These are phyloP conservation scores for Annulohypoxylon stygium DNA, from an alignment of 495 filamentous ascomycete genomes.

Conservation along the genomic window DNA sequence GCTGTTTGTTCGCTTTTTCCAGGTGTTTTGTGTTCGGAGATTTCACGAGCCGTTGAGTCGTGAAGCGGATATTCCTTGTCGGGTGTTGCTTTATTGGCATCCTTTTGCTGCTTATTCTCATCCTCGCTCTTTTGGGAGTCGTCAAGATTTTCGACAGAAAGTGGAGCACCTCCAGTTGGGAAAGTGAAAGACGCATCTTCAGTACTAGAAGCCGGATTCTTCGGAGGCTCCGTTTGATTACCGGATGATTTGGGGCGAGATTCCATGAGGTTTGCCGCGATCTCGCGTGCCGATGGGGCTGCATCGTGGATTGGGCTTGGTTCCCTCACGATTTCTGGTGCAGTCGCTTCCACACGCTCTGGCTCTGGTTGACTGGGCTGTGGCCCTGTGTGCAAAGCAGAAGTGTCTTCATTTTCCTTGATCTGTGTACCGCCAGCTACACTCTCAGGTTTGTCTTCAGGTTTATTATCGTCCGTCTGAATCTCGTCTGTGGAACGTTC, in stretches of 20 bases:
- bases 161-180: conserved; percentile 47
- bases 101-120: conserved; percentile 42
- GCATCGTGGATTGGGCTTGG: conserved; percentile 20
- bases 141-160: conserved; percentile 49
- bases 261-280: conserved; percentile 37
- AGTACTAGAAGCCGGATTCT: conserved; percentile 34
- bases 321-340: conserved; percentile 20
- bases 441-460: neutral
- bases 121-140: conserved; percentile 46
- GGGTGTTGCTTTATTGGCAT: conserved; percentile 49
- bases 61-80: conserved; percentile 60
- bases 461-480: conserved; percentile 12
- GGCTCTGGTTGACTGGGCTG: conserved; percentile 14
- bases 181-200: conserved; percentile 38
- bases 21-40: conserved; percentile 57
- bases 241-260: conserved; percentile 18
- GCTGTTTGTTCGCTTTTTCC: conserved; percentile 51
- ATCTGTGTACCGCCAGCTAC: neutral
- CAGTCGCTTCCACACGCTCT: conserved; percentile 7
- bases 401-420: neutral
- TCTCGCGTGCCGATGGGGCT: conserved; percentile 35
- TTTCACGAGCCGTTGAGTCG: conserved; percentile 66
- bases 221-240: conserved; percentile 29
- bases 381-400: conserved; percentile 3
- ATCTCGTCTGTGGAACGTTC: neutral